Evolutionary conservation across 2,329 filamentous ascomycete species (phyloP).

Genomic region (Ambrosiella cleistominuta): DNA sequence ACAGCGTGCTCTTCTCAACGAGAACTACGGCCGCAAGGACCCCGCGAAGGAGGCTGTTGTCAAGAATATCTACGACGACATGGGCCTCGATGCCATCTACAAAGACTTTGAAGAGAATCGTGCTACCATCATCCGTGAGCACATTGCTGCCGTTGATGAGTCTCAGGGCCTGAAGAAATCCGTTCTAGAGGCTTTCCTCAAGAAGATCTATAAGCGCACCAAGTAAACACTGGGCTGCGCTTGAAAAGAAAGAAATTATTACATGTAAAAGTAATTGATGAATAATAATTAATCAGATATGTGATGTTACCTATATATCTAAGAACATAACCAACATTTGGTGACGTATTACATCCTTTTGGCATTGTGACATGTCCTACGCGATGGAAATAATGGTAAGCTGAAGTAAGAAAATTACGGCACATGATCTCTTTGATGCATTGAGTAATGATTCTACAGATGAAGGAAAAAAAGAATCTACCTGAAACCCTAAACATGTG

Average conservation of each 20-base stretch:
- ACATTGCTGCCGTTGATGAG: conserved; percentile 72
- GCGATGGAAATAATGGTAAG: too few species aligned
- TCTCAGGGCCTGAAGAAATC: conserved; percentile 73
- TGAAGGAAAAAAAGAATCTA: too few species aligned
- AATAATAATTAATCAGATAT: neutral
- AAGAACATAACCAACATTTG: too few species aligned
- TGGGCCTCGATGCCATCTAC: conserved; percentile 71
- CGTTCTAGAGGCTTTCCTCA: conserved; percentile 76
- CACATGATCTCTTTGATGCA: too few species aligned
- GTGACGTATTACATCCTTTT: too few species aligned
- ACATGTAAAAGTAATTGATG: neutral
- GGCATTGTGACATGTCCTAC: too few species aligned
- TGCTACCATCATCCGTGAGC: conserved; percentile 56
- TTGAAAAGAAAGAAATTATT: neutral
- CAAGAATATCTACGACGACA: conserved; percentile 75
- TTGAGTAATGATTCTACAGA: too few species aligned
- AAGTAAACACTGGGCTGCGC: conserved; percentile 41
- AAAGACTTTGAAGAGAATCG: conserved; percentile 77
- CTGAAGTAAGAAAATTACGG: too few species aligned
- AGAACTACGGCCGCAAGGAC: conserved; percentile 91
- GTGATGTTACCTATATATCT: neutral
- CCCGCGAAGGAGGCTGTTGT: conserved; percentile 62
- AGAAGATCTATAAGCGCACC: conserved; percentile 96
- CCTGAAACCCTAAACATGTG: neutral
- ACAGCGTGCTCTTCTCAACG: conserved; percentile 73